Evolutionary conservation across 495 filamentous ascomycete genomes (phyloP), one percentile per base, ranked within the genome.

Genomic region (Clavariopsis aquatica): DNA sequence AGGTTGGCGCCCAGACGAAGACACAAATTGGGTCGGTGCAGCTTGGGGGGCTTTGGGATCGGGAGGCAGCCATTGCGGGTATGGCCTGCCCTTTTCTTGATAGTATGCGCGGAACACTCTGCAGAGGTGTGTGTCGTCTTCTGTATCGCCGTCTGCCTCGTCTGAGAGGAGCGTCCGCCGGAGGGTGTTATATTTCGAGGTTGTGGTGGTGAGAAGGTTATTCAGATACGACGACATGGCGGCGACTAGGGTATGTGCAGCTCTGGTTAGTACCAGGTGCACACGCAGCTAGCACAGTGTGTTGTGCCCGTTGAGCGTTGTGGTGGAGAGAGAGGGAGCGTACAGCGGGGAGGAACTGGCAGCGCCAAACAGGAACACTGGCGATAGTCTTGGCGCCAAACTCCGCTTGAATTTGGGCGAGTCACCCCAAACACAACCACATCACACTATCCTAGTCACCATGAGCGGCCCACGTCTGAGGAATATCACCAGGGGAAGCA

Each of bases 91-190:
- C 70, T 95, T 95, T 73, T 98, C 94, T 36, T 78, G 85, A 79
- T 98, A 98, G 81, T 98, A 96, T 60, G 86, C 89, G 55, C 94
- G 89, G n/a, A 98, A 86, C 15, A 96, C 93, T 72, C 93, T 89
- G 77, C 90, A 93, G 72, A 98, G 87, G 78, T 96, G 92, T 0
- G 92, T 93, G 79, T 94, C 89, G 78, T 96, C 92, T 78, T 95
- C 92, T 60, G 91, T 94, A 71, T 97, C 93, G 65, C 89, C 90
- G 78, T 96, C 93, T 60, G 86, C 82, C 74, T 95, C 93, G 71
- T 86, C 82, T 59, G 82, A 78, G 58, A 92, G 87, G 74, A 94
- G 87, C 29, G 85, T 87, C 36, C 87, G 85, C 62, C 91, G 90
- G 65, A 96, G 83, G 68, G 87, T 88, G 74, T 83, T 88, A 75